phyloP scores from a whole-genome alignment of 768 basidiomycete species.

The Gloeopeniophorella convolvens region DNA sequence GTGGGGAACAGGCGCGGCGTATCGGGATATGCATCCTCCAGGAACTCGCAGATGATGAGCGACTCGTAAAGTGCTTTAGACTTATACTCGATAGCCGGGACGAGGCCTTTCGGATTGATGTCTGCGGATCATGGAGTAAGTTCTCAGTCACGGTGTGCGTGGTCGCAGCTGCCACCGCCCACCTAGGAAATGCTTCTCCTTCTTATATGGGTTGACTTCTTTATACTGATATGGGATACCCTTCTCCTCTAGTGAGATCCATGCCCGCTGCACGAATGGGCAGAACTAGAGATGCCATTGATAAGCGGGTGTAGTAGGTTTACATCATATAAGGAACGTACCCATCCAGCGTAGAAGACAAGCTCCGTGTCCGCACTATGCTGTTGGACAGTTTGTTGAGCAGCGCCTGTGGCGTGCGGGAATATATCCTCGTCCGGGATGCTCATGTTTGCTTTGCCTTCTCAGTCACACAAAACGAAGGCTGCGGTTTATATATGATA shows the following conservation, averaged over 20 bases:
- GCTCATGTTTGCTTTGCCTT: constrained; percentile 33
- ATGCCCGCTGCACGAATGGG: constrained; percentile 53
- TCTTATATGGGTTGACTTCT: constrained; percentile 67
- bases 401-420: constrained; percentile 52
- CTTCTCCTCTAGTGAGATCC: constrained; percentile 64
- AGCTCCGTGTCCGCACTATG: constrained; percentile 50
- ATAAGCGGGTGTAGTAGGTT: neutral
- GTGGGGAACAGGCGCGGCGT: constrained; percentile 44
- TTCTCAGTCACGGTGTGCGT: neutral
- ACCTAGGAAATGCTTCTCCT: constrained; percentile 52
- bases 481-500: too few relatives aligned
- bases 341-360: constrained; percentile 57
- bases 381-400: constrained; percentile 42
- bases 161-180: too few relatives aligned
- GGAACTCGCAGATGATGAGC: constrained; percentile 55
- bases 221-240: constrained; percentile 62
- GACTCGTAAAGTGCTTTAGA: constrained; percentile 57
- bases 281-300: constrained; percentile 35
- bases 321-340: constrained; percentile 23
- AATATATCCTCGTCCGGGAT: constrained; percentile 48
- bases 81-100: constrained; percentile 49
- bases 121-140: constrained; percentile 25
- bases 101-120: constrained; percentile 66
- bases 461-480: too few relatives aligned
- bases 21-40: constrained; percentile 54